A percentile compares a stretch with the other conserved stretches of the same genome.
Evolutionary conservation across 148 eudicot genomes (phyloP).

Genomic region (Gaultheria prostrata): DNA sequence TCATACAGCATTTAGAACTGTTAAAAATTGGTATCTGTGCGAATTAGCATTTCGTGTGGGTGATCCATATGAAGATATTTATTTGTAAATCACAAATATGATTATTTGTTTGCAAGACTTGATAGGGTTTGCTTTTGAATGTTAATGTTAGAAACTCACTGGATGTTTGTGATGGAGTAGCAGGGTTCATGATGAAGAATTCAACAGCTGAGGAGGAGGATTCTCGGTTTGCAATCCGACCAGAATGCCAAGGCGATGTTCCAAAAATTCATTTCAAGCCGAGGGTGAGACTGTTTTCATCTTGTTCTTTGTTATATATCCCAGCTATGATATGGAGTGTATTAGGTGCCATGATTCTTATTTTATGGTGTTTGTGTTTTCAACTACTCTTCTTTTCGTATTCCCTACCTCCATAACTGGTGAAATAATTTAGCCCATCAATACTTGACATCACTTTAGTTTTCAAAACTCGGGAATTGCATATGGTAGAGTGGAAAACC

Average conservation of each 20-base stretch:
- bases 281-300: conserved; percentile 46
- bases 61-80: too few relatives aligned
- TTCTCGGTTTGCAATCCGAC: conserved; percentile 58
- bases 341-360: background rate
- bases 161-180: conserved; percentile 12
- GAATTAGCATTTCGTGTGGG: background rate
- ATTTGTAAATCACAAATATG: background rate
- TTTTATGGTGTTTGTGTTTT: background rate
- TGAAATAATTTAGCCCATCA: background rate
- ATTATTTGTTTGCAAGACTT: background rate
- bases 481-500: background rate
- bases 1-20: background rate
- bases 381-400: background rate
- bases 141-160: background rate
- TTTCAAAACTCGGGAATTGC: background rate
- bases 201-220: conserved; percentile 46
- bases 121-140: background rate
- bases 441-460: too few relatives aligned
- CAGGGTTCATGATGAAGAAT: background rate
- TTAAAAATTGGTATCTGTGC: background rate
- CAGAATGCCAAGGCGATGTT: conserved; percentile 70
- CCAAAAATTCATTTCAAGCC: conserved; percentile 79
- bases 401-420: background rate
- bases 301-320: background rate
- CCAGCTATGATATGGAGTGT: background rate